These are phyloP conservation scores for Ascochyta koolunga DNA, from an alignment of 2,329 filamentous ascomycete genomes.

Conservation along the genomic window DNA sequence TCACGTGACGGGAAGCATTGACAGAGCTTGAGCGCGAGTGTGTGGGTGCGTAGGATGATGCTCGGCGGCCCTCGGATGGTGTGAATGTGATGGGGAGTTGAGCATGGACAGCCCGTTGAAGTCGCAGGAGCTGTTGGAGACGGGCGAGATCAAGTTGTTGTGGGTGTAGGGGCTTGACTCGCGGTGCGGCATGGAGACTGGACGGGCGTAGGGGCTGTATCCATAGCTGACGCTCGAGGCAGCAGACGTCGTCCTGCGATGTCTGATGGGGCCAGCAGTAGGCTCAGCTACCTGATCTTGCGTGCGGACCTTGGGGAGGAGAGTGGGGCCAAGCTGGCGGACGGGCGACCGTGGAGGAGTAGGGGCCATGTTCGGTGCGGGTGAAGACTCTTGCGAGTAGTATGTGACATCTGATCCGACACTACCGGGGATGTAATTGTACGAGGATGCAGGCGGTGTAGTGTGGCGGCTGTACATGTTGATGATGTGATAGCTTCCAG, in stretches of 20 bases:
- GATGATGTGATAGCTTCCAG: constrained; percentile 44
- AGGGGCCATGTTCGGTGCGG: constrained; percentile 69
- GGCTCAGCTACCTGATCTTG: constrained; percentile 80
- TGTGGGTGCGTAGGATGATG: constrained; percentile 45
- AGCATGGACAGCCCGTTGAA: constrained; percentile 54
- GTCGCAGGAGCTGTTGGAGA: constrained; percentile 52
- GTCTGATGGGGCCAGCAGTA: constrained; percentile 61
- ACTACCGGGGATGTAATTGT: constrained; percentile 48
- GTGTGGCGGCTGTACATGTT: constrained; percentile 53
- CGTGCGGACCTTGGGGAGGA: constrained; percentile 83
- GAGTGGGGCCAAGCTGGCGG: constrained; percentile 76
- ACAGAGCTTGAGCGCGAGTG: constrained; percentile 66
- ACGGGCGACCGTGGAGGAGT: constrained; percentile 76
- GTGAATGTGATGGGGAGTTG: constrained; percentile 68
- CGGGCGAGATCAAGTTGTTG: constrained; percentile 53
- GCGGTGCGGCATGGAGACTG: constrained; percentile 53
- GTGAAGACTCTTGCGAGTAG: constrained; percentile 71
- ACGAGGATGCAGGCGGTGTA: constrained; percentile 51
- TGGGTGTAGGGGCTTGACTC: constrained; percentile 54
- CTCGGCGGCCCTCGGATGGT: constrained; percentile 39
- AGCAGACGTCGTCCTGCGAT: constrained; percentile 61
- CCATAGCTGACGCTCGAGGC: constrained; percentile 46
- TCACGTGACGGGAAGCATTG: constrained; percentile 50
- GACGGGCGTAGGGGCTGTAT: constrained; percentile 58
- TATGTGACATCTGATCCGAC: constrained; percentile 61